These are phyloP conservation scores for Colletotrichum orbiculare DNA, from an alignment of 2,329 filamentous ascomycete genomes.

Conservation along the genomic window DNA sequence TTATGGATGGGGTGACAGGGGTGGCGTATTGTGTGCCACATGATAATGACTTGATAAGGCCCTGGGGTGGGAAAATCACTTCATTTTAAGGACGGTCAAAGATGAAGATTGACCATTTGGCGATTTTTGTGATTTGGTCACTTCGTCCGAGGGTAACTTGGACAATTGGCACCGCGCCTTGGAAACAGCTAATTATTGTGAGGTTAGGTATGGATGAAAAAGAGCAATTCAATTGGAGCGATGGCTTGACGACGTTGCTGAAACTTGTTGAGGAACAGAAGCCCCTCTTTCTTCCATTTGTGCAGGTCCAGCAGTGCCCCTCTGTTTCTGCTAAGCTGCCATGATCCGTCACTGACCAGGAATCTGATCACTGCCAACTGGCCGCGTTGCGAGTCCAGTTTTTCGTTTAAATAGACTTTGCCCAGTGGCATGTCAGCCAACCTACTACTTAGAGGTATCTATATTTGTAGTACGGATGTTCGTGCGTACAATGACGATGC, in stretches of 20 bases:
- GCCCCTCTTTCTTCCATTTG: constrained; percentile 2
- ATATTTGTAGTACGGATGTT: neutral
- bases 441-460: neutral
- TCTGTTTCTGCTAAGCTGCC: neutral
- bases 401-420: constrained; percentile 17
- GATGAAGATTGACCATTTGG: constrained; percentile 28
- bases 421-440: constrained; percentile 1
- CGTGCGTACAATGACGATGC: too few species aligned
- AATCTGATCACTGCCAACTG: constrained; percentile 2
- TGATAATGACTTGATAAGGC: constrained; percentile 21
- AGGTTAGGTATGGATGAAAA: constrained; percentile 3
- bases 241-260: constrained; percentile 17
- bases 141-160: too few species aligned
- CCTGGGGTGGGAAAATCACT: constrained; percentile 33
- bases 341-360: constrained; percentile 9
- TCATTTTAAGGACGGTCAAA: constrained; percentile 22
- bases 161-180: neutral
- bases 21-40: constrained; percentile 18
- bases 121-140: neutral
- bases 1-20: constrained; percentile 24
- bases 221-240: constrained; percentile 26
- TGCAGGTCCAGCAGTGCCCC: constrained; percentile 6
- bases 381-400: constrained; percentile 1
- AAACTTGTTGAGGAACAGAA: constrained; percentile 33
- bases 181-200: neutral